Evolutionary conservation across 2,329 filamentous ascomycete genomes (phyloP).

Genomic region (Ophiostoma tasmaniense): DNA sequence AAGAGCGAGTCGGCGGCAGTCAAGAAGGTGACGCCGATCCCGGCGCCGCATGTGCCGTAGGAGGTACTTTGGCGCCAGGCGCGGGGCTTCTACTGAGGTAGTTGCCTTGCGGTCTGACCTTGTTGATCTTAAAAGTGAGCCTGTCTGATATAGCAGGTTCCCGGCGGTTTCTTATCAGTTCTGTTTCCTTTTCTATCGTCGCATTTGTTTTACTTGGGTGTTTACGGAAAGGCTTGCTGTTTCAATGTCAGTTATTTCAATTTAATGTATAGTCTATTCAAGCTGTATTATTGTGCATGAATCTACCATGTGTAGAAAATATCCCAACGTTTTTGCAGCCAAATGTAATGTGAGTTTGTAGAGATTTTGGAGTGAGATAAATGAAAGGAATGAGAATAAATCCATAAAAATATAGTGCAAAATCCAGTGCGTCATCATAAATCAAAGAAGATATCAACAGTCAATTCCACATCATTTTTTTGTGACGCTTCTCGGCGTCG

Average conservation of each 20-base stretch:
- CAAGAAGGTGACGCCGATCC: slow-evolving; percentile 21
- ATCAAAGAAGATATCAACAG: no score
- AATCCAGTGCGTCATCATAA: no score
- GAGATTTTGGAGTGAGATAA: no score
- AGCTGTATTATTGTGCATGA: no score
- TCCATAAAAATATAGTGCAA: no score
- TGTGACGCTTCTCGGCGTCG: no score
- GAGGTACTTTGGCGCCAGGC: not conserved
- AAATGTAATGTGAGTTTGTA: no score
- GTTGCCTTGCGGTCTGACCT: not conserved
- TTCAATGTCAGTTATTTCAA: not conserved
- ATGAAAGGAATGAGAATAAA: no score
- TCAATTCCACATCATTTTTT: no score
- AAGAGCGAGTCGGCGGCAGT: slow-evolving; percentile 9
- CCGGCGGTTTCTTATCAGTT: not conserved
- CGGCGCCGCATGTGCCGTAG: slow-evolving; percentile 16
- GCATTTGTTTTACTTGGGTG: slow-evolving; percentile 1
- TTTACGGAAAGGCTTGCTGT: not conserved
- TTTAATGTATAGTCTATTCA: no score
- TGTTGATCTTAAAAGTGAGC: not conserved
- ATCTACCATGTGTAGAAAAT: no score
- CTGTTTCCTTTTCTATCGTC: not conserved
- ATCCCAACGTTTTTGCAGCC: no score
- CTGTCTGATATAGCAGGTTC: not conserved
- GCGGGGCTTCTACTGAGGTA: not conserved